These are phyloP conservation scores for Pharus latifolius DNA, from an alignment of 176 grass and related monocot species.

Conservation along the genomic window DNA sequence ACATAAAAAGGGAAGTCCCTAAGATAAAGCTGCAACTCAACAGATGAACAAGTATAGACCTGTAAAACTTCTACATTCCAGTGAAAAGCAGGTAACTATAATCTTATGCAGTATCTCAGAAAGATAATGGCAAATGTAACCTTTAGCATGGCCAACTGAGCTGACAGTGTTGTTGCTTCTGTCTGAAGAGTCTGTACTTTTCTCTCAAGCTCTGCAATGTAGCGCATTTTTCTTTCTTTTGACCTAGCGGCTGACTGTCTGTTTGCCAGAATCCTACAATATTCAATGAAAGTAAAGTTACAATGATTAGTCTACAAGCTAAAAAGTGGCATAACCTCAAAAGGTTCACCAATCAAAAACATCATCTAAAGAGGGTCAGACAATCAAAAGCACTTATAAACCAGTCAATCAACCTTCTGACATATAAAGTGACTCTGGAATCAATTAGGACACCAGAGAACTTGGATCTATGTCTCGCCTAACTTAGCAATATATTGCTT, in stretches of 20 bases:
- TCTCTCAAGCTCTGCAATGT: conserved; percentile 84
- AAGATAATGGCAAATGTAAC: conserved; percentile 34
- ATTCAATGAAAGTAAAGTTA: neutral
- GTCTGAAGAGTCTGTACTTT: conserved; percentile 81
- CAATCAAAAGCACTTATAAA: too few species aligned
- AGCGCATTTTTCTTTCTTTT: conserved; percentile 99
- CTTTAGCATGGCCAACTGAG: conserved; percentile 80
- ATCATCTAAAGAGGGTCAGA: neutral
- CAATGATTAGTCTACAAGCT: neutral
- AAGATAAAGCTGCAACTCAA: neutral
- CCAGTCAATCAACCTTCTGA: too few species aligned
- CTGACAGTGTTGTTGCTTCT: conserved; percentile 80
- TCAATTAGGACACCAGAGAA: too few species aligned
- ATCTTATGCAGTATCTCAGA: neutral
- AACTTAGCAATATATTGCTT: too few species aligned
- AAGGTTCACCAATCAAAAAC: neutral
- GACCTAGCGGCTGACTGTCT: conserved; percentile 94
- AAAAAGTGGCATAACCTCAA: neutral
- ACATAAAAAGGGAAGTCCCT: neutral
- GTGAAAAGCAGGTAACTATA: neutral
- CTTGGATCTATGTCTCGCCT: too few species aligned
- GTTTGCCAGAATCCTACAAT: conserved; percentile 83
- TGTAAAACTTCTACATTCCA: neutral
- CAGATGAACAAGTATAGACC: neutral
- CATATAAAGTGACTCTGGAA: too few species aligned